phyloP scores from a whole-genome alignment of 2,329 filamentous ascomycete genomes.

The Phaeosphaeria sp. region DNA sequence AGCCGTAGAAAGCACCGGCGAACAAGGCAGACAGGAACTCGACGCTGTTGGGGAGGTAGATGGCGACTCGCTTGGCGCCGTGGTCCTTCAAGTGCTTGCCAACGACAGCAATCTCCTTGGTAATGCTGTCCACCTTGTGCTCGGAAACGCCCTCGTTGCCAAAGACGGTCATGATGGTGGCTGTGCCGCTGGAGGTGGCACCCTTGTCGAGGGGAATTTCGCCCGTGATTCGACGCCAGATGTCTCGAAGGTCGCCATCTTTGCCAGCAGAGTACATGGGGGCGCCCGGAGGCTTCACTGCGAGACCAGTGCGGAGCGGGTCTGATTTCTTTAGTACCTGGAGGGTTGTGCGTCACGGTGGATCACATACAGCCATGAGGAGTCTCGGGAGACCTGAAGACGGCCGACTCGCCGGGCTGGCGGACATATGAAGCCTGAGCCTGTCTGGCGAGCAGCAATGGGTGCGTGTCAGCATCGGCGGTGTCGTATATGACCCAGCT shows the following conservation, averaged over 20 bases:
- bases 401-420: conserved; percentile 81
- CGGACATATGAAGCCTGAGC: conserved; percentile 78
- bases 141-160: conserved; percentile 78
- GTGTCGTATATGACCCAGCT: conserved; percentile 74
- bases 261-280: conserved; percentile 84
- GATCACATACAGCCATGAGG: conserved; percentile 71
- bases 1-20: conserved; percentile 85
- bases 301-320: conserved; percentile 53
- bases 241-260: conserved; percentile 87
- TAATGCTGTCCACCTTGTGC: conserved; percentile 73
- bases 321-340: conserved; percentile 36
- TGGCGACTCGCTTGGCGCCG: conserved; percentile 75
- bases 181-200: conserved; percentile 67
- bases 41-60: conserved; percentile 92
- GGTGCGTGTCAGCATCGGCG: conserved; percentile 88
- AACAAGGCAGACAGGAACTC: conserved; percentile 86
- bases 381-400: conserved; percentile 83
- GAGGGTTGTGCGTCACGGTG: not conserved
- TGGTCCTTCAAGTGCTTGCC: conserved; percentile 77
- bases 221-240: conserved; percentile 78
- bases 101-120: conserved; percentile 85
- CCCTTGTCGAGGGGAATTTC: conserved; percentile 71
- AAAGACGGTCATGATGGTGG: conserved; percentile 78
- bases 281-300: conserved; percentile 79
- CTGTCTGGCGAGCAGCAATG: conserved; percentile 87